Evolutionary conservation across 257 asterid genomes (phyloP).

Genomic region (Solanum rostratum): DNA sequence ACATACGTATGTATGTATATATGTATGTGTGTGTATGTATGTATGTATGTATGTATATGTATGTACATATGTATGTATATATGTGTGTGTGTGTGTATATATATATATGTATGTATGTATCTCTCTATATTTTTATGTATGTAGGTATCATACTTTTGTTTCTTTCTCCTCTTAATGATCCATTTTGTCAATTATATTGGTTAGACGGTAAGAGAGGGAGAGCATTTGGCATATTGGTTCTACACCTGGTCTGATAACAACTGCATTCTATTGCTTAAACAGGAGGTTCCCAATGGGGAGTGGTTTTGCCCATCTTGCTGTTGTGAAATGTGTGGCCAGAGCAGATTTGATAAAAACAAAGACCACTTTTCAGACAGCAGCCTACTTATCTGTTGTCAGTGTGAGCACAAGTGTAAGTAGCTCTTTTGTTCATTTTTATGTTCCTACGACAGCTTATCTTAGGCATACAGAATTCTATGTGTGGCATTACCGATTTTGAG

Average conservation of each 20-base stretch:
- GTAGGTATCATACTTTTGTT: background rate
- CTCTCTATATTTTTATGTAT: too few relatives aligned
- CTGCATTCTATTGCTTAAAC: slow-evolving; percentile 4
- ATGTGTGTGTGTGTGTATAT: too few relatives aligned
- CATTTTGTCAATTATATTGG: background rate
- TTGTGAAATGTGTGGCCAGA: slow-evolving; percentile 48
- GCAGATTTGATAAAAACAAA: slow-evolving; percentile 11
- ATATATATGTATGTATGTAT: too few relatives aligned
- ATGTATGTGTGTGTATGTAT: too few relatives aligned
- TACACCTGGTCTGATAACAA: background rate
- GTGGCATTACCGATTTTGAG: background rate
- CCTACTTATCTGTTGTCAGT: slow-evolving; percentile 40
- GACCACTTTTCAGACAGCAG: slow-evolving; percentile 18
- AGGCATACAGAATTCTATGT: background rate
- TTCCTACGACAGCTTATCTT: background rate
- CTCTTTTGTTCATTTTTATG: background rate
- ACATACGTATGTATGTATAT: too few relatives aligned
- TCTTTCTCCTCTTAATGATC: background rate
- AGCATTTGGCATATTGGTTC: background rate
- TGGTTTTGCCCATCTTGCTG: slow-evolving; percentile 87
- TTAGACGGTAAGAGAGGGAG: background rate
- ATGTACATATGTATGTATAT: too few relatives aligned
- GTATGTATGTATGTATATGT: too few relatives aligned
- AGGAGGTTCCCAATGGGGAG: slow-evolving; percentile 69
- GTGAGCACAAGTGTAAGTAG: slow-evolving; percentile 63